Evolutionary conservation across 1,139 yeast genomes (phyloP), one percentile per base, ranked within the genome.

Genomic region (Yamadazyma oceani): DNA sequence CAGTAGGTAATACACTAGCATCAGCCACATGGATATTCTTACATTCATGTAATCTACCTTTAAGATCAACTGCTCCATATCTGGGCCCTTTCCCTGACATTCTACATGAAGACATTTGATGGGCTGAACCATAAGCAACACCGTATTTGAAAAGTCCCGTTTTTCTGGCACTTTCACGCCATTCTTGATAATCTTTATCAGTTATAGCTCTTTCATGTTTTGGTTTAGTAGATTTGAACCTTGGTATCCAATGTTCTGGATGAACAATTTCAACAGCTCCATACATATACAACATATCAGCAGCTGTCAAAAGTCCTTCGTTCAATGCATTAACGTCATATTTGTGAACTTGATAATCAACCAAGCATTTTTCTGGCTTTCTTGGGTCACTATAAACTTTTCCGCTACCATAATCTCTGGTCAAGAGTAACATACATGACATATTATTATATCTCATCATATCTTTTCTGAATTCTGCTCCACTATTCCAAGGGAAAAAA

Each of bases 81-180:
- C 48, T 43, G 7, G 82, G 75, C 8, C 74, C 73, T 45, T 64
- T 64, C 13, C 80, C 78, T 4, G 73, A 62, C 64, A 78, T 76
- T 43, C 83, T 66, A 52, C 83, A 77, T 2, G 75, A 54, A 38
- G 78, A 66, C 83, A 79, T 78, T 55, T 79, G 84, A 54, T 79
- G 84, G 6, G 85, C 85, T 3, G 75, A 64, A 3, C 83, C 84
- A 41, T 64, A 59, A 3, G 62, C 44, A 2, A 66, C 50, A 2
- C 66, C 67, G 37, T 55, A 66, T 3, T 49, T 35, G 17, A 55
- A 58, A 34, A 70, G 51, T 8, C 60, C 60, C 5, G 51, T 49
- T 11, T 54, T 55, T 16, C 61, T 58, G 5, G 62, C 61, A 17
- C 45, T 44, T 12, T 51, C 44, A 40, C 70, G 57, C 82, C 82